phyloP scores from a whole-genome alignment of 768 basidiomycete genomes.

The Suillus subalutaceus region DNA sequence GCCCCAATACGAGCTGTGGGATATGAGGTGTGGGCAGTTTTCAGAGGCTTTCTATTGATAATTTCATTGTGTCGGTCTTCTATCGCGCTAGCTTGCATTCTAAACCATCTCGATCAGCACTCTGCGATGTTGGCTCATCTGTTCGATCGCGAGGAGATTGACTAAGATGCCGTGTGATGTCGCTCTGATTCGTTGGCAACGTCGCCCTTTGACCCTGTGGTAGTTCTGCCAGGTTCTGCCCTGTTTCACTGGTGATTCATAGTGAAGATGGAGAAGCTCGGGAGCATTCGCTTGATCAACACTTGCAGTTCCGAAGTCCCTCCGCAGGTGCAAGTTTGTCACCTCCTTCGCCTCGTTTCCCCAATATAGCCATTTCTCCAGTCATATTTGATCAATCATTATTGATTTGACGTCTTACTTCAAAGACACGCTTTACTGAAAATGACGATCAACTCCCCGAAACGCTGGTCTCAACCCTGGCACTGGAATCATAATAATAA shows the following conservation, averaged over 20 bases:
- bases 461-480: not conserved
- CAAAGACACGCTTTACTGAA: not conserved
- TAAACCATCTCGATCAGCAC: not conserved
- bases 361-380: not conserved
- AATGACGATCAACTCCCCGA: slow-evolving; percentile 4
- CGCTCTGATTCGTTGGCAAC: slow-evolving; percentile 1
- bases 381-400: slow-evolving; percentile 1
- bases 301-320: slow-evolving; percentile 4
- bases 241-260: slow-evolving; percentile 2
- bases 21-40: not conserved
- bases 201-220: slow-evolving; percentile 8
- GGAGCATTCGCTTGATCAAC: slow-evolving; percentile 4
- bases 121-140: slow-evolving; percentile 1
- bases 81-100: not conserved
- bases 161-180: not conserved
- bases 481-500: slow-evolving; percentile 4
- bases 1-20: not conserved
- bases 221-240: not conserved
- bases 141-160: slow-evolving; percentile 9
- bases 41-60: not conserved
- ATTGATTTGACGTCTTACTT: slow-evolving; percentile 3
- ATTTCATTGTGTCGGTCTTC: slow-evolving; percentile 1
- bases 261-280: slow-evolving; percentile 9
- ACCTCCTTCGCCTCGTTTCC: slow-evolving; percentile 4
- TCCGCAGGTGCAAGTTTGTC: slow-evolving; percentile 1